Conservation (phyloP, 331 rosid genomes). For the Quercus tomentella region DNA sequence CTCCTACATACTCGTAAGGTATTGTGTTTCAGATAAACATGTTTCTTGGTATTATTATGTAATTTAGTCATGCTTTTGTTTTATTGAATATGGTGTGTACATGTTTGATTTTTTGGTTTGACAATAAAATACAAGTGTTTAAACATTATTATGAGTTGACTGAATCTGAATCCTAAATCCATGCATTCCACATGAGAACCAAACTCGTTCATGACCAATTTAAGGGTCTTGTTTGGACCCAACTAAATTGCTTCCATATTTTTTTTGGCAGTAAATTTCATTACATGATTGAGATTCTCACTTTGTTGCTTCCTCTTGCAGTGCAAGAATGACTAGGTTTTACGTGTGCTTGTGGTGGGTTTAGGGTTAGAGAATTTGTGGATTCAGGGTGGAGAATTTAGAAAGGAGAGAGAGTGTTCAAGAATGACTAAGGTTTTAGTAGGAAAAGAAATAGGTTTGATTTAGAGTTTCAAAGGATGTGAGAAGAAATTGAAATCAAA, state of each 20-base stretch:
- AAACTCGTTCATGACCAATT: not conserved
- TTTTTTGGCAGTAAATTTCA: not conserved
- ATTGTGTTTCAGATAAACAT: not conserved
- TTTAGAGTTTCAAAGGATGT: too few species aligned
- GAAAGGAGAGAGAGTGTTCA: too few species aligned
- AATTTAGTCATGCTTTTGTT: not conserved
- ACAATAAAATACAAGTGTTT: not conserved
- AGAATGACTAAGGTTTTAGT: too few species aligned
- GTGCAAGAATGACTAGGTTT: not conserved
- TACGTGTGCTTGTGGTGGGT: too few species aligned
- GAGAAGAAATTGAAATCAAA: too few species aligned
- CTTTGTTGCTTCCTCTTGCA: not conserved
- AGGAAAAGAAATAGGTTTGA: too few species aligned
- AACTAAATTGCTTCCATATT: not conserved
- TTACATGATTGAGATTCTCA: not conserved
- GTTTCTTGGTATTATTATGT: not conserved
- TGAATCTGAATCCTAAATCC: not conserved
- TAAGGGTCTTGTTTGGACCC: not conserved
- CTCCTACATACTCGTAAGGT: conserved; percentile 87
- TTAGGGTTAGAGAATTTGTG: too few species aligned
- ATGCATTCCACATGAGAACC: not conserved
- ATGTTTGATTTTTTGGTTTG: not conserved
- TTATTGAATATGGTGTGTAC: not conserved
- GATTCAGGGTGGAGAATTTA: too few species aligned
- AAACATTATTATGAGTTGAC: not conserved